Conservation (phyloP, 352 stramenopile genomes). For the Elongisporangium undulatum region DNA sequence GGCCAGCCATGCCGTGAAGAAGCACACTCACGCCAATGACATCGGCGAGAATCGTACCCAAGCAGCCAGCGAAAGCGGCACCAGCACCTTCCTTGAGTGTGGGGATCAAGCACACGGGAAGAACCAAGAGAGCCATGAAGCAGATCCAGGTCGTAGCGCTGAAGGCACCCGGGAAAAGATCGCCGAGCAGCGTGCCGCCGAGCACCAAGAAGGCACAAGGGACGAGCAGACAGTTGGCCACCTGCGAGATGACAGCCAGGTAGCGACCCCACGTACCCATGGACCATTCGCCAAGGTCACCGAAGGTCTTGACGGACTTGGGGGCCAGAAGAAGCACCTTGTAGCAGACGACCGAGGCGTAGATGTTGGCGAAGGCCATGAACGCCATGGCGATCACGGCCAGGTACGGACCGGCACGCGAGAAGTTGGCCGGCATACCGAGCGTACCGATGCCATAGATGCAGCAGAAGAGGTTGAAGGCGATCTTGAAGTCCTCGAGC, state of each 20-base stretch:
- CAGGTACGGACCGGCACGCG: constrained; percentile 35
- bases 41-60: constrained; percentile 45
- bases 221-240: constrained; percentile 44
- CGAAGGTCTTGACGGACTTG: constrained; percentile 39
- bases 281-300: constrained; percentile 48
- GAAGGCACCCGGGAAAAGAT: constrained; percentile 38
- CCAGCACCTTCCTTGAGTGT: constrained; percentile 39
- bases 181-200: constrained; percentile 28
- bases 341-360: constrained; percentile 36
- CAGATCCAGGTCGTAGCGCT: constrained; percentile 35
- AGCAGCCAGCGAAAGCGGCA: constrained; percentile 27
- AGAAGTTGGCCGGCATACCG: constrained; percentile 49
- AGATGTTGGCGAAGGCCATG: constrained; percentile 62
- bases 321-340: constrained; percentile 49
- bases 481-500: constrained; percentile 33
- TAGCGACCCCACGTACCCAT: constrained; percentile 47
- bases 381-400: constrained; percentile 40
- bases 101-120: constrained; percentile 32
- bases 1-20: constrained; percentile 25
- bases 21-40: constrained; percentile 31
- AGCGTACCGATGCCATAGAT: constrained; percentile 58
- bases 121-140: constrained; percentile 31
- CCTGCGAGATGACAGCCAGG: constrained; percentile 35
- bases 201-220: constrained; percentile 50
- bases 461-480: constrained; percentile 45